phyloP scores from a whole-genome alignment of 352 stramenopile species.

The Thalassiosira livingstoniorum region DNA sequence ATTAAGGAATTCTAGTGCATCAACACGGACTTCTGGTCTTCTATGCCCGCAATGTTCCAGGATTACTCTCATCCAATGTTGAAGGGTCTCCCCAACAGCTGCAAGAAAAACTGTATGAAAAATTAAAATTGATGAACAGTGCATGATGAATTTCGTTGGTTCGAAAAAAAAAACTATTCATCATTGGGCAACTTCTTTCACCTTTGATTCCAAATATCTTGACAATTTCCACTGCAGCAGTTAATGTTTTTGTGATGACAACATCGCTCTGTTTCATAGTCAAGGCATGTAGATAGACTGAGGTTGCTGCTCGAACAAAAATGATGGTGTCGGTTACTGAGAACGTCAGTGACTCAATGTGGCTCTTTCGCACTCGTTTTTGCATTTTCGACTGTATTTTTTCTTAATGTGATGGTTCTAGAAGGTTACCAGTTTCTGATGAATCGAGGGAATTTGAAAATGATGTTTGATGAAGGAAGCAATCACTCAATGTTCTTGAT shows the following conservation, averaged over 20 bases:
- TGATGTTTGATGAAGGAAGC: slow-evolving; percentile 51
- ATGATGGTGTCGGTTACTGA: slow-evolving; percentile 79
- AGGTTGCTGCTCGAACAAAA: slow-evolving; percentile 84
- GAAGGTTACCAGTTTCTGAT: slow-evolving; percentile 31
- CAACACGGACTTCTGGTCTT: slow-evolving; percentile 78
- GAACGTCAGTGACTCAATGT: slow-evolving; percentile 61
- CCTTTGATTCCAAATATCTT: slow-evolving; percentile 86
- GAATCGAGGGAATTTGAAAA: slow-evolving; percentile 43
- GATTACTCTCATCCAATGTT: slow-evolving; percentile 87
- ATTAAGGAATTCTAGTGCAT: slow-evolving; percentile 84
- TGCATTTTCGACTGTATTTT: slow-evolving; percentile 34
- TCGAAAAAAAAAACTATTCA: neutral
- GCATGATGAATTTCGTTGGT: neutral
- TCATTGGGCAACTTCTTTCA: neutral
- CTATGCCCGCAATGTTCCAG: slow-evolving; percentile 84
- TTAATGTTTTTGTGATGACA: slow-evolving; percentile 74
- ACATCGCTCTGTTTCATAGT: slow-evolving; percentile 83
- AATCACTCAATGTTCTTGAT: slow-evolving; percentile 57
- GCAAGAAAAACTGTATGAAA: slow-evolving; percentile 72
- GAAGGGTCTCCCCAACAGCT: slow-evolving; percentile 84
- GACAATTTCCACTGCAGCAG: slow-evolving; percentile 81
- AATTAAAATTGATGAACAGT: neutral
- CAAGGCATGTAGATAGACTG: slow-evolving; percentile 83
- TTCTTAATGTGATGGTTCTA: slow-evolving; percentile 29
- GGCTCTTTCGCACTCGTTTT: slow-evolving; percentile 33